Evolutionary conservation across 176 grass and related monocot genomes (phyloP), one percentile per base, ranked within the genome.

Genomic region (Thinopyrum elongatum): DNA sequence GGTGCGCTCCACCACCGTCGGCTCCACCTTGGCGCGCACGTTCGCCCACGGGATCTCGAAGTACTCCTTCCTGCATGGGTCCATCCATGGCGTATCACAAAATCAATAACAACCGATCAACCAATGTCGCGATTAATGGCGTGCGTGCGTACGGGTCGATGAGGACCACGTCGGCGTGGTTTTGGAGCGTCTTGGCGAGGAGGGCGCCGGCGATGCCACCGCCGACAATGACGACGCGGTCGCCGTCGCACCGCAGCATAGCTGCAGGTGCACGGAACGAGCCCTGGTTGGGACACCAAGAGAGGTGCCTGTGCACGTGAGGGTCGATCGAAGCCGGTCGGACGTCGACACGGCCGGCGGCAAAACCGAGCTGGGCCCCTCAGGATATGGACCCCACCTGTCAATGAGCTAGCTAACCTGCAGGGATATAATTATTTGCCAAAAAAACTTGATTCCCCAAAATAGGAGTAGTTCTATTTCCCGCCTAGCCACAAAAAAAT

Each of bases 31-130:
- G 22, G 94, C 89, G 16, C 94, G 89, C n/a, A 95, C 42, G 78
- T 91, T 95, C n/a, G 83, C 94, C 94, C 94, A 95, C 3, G 91
- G 86, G 41, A 95, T 87, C 90, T 95, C 94, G 34, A 95, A 93
- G 74, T 93, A 95, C 73, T 93, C 94, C 80, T 95, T 95, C 77
- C 90, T 92, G 84, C 70, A 64, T 27, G 21, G 12, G 49, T 33
- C 9, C 55, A 68, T 89, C 34, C 74, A 78, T 76, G 8, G 35
- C n/a, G 41, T 66, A 2, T 39, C 66, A 22, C 29, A 14, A 57
- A 69, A 73, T 72, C 33, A 81, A 80, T 60, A 53, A 25, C 36
- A 47, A 65, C 11, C 28, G 16, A 75, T 49, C 31, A 14, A 39
- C 42, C 26, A 49, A 16, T 49, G 71, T 9, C 22, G 23, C 42